Evolutionary conservation across 2,329 filamentous ascomycete species (phyloP).

Genomic region (Emergomyces orientalis): DNA sequence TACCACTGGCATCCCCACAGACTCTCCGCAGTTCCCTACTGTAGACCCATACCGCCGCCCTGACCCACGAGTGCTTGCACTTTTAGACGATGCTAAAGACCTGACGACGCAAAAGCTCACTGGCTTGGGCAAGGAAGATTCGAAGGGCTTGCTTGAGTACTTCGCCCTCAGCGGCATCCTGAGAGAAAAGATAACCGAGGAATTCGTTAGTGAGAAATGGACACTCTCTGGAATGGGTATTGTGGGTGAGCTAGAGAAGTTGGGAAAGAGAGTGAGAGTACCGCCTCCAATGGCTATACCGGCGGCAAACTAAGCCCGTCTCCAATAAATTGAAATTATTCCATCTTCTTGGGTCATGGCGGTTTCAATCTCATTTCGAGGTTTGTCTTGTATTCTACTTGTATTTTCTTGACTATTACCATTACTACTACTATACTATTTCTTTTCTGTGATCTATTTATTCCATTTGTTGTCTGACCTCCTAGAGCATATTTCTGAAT

Average conservation of each 20-base stretch:
- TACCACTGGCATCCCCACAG: slow-evolving; percentile 29
- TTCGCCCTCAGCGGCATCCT: slow-evolving; percentile 80
- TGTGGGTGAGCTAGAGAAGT: slow-evolving; percentile 75
- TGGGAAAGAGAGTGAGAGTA: slow-evolving; percentile 40
- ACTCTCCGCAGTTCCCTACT: slow-evolving; percentile 35
- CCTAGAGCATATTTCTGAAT: background rate
- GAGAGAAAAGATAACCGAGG: slow-evolving; percentile 59
- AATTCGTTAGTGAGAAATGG: slow-evolving; percentile 72
- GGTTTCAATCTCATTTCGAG: background rate
- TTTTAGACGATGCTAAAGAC: slow-evolving; percentile 28
- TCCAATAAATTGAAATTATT: background rate
- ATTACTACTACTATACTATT: background rate
- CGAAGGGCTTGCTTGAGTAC: slow-evolving; percentile 78
- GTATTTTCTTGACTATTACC: background rate
- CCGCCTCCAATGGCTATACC: background rate
- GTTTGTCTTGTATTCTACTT: slow-evolving; percentile 1
- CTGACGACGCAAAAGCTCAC: slow-evolving; percentile 48
- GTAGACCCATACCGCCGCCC: slow-evolving; percentile 45
- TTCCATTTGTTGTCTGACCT: background rate
- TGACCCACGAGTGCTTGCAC: slow-evolving; percentile 45
- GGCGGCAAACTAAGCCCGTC: background rate
- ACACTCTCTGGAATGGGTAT: slow-evolving; percentile 69
- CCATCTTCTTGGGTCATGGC: background rate
- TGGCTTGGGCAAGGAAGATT: slow-evolving; percentile 64
- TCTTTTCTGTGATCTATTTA: background rate